Base-by-base conservation (phyloP, 2,329 filamentous ascomycete genomes). In the Cordyceps javanica region DNA sequence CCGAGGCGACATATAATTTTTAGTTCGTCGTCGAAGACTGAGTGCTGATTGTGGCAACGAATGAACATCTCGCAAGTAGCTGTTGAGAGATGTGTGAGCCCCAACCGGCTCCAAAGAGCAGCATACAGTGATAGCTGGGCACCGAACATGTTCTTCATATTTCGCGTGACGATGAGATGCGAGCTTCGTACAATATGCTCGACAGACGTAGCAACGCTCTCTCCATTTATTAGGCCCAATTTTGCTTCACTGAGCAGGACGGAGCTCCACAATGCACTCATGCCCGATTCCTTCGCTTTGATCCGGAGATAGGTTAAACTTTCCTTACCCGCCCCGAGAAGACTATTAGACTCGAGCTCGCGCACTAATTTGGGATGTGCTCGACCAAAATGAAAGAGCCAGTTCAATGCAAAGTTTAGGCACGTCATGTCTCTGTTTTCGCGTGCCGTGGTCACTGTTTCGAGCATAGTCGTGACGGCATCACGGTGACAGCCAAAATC, bases 331-430 rank as follows among this genome's bases (percentile, higher is more conserved):
- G 85, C 87, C 0, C 87, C 90, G 9, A 91, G 76, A 78, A 91
- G 86, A 58, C 85, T 90, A 65, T 82, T 86, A 39, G 87, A 86
- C 61, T 87, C 87, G 6, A 88, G 77, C 53, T 86, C 82, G 50
- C 79, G 82, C 63, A 91, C 84, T n/a, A 91, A 80, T 55, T 84
- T 79, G 0, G 91, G 89, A 64, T 93, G 91, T 0, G 89, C 85
- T 66, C 91, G 90, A n/a, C 88, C 89, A 65, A 97, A 95, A 68
- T 97, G 91, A 66, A 95, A 95, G 3, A 97, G 79, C 94, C 94
- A 99, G 67, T 91, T 96, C 60, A 99, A 82, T 32, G 91, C 90
- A 72, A 96, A 97, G 70, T 97, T 97, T 58, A 99, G 79, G 68
- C 94, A 97, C 4, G 83, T 86, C 78, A 91, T 90, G 68, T 99